Evolutionary conservation across 257 asterid genomes (phyloP).

Genomic region (Nicotiana paniculata): DNA sequence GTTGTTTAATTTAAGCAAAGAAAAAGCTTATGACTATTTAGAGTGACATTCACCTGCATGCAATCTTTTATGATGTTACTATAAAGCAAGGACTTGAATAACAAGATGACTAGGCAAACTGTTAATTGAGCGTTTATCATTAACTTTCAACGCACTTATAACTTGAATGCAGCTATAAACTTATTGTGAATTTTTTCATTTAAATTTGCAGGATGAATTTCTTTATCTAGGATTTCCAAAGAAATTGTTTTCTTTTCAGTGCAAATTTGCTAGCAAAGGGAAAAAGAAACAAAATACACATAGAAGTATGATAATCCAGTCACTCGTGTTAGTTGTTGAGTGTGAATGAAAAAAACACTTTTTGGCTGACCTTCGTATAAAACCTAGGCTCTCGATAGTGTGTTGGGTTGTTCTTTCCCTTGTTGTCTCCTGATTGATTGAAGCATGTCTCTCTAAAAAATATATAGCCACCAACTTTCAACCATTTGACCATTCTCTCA

Average conservation of each 20-base stretch:
- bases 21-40: neutral
- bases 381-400: constrained; percentile 93
- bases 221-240: neutral
- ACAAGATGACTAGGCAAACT: neutral
- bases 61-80: neutral
- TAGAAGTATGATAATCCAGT: neutral
- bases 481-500: constrained; percentile 76
- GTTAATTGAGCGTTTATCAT: neutral
- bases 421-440: constrained; percentile 89
- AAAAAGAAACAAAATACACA: neutral
- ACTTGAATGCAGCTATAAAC: neutral
- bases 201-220: neutral
- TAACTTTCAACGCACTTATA: neutral
- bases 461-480: constrained; percentile 85
- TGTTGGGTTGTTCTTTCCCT: constrained; percentile 75
- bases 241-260: neutral
- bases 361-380: constrained; percentile 65
- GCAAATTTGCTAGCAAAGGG: neutral
- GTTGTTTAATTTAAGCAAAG: neutral
- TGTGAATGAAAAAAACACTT: neutral
- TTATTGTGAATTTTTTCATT: neutral
- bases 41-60: neutral
- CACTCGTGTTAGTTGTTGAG: neutral
- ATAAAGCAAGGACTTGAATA: neutral
- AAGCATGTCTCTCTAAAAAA: constrained; percentile 95